phyloP scores from a whole-genome alignment of 495 filamentous ascomycete species.

The Xylaria telfairii region DNA sequence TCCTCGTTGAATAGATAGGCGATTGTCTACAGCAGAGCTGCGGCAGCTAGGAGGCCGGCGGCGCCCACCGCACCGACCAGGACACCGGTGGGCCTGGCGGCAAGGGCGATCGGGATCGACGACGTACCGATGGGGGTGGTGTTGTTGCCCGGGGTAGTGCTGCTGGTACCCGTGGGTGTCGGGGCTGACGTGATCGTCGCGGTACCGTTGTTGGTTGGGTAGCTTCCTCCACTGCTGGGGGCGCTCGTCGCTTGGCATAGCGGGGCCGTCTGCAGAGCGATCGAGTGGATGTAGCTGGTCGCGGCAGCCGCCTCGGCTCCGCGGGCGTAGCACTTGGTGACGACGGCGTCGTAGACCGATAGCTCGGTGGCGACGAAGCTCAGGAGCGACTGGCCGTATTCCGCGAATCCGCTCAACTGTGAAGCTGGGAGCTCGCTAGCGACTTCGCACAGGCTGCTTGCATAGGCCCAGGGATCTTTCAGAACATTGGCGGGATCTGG shows the following conservation, averaged over 20 bases:
- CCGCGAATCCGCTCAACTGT: neutral
- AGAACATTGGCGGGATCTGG: neutral
- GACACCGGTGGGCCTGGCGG: neutral
- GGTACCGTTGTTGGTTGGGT: neutral
- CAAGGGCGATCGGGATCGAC: neutral
- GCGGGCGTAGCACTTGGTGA: constrained; percentile 5
- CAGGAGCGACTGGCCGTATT: neutral
- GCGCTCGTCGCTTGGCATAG: neutral
- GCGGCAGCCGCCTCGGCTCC: neutral
- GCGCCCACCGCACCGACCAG: neutral
- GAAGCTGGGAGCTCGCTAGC: neutral
- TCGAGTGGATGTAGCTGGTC: constrained; percentile 14
- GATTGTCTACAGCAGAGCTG: constrained; percentile 28
- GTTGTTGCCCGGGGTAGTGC: neutral
- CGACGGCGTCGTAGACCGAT: neutral
- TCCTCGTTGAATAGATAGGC: neutral
- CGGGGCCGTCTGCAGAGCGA: constrained; percentile 7
- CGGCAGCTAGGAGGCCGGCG: constrained; percentile 17
- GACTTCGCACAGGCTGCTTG: neutral
- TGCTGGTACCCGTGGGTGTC: neutral
- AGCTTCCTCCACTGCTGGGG: neutral
- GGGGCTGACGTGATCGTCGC: constrained; percentile 1
- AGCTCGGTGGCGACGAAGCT: neutral
- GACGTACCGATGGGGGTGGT: neutral
- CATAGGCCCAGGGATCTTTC: constrained; percentile 3